phyloP scores from a whole-genome alignment of 2,329 filamentous ascomycete genomes.

The Boeremia exigua region DNA sequence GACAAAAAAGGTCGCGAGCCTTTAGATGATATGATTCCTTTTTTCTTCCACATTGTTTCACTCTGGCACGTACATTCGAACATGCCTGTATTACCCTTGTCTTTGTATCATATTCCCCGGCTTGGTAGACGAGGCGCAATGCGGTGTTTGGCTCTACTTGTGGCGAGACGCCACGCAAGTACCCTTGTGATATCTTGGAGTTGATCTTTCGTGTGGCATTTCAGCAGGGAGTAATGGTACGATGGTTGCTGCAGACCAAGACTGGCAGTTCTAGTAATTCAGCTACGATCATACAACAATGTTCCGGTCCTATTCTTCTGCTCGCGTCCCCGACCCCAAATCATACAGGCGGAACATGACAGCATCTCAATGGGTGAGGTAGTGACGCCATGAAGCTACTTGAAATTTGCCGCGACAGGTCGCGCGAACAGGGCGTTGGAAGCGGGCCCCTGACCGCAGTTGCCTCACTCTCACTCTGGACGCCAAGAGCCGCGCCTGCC shows the following conservation, averaged over 20 bases:
- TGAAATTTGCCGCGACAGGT: slow-evolving; percentile 8
- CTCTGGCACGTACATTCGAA: slow-evolving; percentile 10
- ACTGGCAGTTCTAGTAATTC: slow-evolving; percentile 15
- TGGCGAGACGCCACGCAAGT: slow-evolving; percentile 8
- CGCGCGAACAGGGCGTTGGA: slow-evolving; percentile 4
- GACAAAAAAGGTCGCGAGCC: slow-evolving; percentile 38
- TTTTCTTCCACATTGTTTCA: slow-evolving; percentile 15
- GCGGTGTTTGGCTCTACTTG: slow-evolving; percentile 22
- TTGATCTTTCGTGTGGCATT: slow-evolving; percentile 23
- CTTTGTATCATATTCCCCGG: slow-evolving; percentile 28
- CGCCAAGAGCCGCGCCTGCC: slow-evolving; percentile 14
- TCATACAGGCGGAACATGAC: background rate
- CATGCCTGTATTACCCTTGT: slow-evolving; percentile 27
- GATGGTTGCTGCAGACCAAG: background rate
- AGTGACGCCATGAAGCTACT: slow-evolving; percentile 4
- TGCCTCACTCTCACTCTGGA: slow-evolving; percentile 11
- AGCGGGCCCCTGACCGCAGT: slow-evolving; percentile 8
- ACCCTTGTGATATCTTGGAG: slow-evolving; percentile 10
- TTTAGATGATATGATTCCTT: slow-evolving; percentile 24
- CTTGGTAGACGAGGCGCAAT: slow-evolving; percentile 17
- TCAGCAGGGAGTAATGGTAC: slow-evolving; percentile 27
- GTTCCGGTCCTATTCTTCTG: background rate
- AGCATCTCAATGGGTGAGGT: background rate
- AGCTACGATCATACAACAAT: slow-evolving; percentile 1
- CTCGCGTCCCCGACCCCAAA: background rate